A percentile compares a stretch with the other conserved stretches of the same genome.
These are phyloP conservation scores for Diddensiella transvaalensis DNA, from an alignment of 805 yeast genomes.

Conservation along the genomic window DNA sequence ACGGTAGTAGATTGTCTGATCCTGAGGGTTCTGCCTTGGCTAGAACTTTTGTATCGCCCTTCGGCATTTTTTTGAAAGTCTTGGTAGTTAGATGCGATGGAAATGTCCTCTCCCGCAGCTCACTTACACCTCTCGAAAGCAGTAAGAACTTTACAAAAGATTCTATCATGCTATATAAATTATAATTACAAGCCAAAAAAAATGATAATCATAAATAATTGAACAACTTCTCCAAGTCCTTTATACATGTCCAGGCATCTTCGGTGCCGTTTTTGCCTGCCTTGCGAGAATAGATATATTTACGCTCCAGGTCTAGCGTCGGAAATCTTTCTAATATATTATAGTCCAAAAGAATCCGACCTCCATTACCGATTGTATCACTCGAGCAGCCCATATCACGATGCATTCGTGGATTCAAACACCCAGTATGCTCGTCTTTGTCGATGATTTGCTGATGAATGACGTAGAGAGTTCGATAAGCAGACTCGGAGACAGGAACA, in stretches of 20 bases:
- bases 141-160: too few species aligned
- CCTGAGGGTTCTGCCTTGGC: not conserved
- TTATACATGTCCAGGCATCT: conserved; percentile 24
- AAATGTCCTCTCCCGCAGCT: too few species aligned
- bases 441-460: conserved; percentile 85
- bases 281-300: conserved; percentile 26
- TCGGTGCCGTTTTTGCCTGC: conserved; percentile 30
- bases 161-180: too few species aligned
- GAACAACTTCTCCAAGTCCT: conserved; percentile 14
- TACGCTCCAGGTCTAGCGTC: conserved; percentile 24
- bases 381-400: conserved; percentile 21
- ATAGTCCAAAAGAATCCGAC: conserved; percentile 29
- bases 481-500: conserved; percentile 67
- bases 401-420: conserved; percentile 63
- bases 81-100: too few species aligned
- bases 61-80: not conserved
- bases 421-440: conserved; percentile 67
- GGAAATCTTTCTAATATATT: conserved; percentile 27
- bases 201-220: conserved; percentile 14
- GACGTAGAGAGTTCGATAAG: conserved; percentile 76
- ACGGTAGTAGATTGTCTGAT: not conserved
- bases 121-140: too few species aligned
- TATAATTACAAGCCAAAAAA: too few species aligned
- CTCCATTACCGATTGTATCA: conserved; percentile 8
- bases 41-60: not conserved